Evolutionary conservation across 495 filamentous ascomycete genomes (phyloP).

Genomic region (Neurospora discreta): DNA sequence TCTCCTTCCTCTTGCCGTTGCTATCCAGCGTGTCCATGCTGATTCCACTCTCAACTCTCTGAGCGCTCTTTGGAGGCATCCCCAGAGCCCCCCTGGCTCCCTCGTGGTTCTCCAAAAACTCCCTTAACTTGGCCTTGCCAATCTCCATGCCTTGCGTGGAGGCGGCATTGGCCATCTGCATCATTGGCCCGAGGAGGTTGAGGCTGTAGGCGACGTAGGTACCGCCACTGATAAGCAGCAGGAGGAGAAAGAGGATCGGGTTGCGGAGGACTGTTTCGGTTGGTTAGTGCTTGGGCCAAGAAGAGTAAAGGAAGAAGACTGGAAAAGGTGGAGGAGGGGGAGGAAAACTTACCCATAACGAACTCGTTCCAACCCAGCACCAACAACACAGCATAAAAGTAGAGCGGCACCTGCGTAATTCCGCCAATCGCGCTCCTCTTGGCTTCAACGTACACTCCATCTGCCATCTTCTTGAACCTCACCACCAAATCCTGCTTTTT

Average conservation of each 20-base stretch:
- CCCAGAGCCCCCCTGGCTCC: conserved; percentile 69
- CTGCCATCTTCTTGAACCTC: conserved; percentile 95
- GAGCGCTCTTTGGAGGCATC: conserved; percentile 39
- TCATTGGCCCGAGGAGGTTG: conserved; percentile 90
- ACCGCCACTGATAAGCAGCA: conserved; percentile 61
- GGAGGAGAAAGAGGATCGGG: conserved; percentile 80
- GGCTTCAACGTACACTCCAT: conserved; percentile 94
- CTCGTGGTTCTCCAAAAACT: conserved; percentile 74
- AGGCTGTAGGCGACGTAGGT: conserved; percentile 85
- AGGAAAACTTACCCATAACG: conserved; percentile 56
- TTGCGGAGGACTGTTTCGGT: conserved; percentile 65
- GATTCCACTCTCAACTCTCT: conserved; percentile 34
- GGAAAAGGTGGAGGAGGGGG: conserved; percentile 6
- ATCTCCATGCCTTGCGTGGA: conserved; percentile 76
- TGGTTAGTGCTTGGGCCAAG: conserved; percentile 22
- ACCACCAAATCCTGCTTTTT: conserved; percentile 82
- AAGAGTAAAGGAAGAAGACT: not conserved
- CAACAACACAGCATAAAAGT: conserved; percentile 82
- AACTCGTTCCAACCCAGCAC: conserved; percentile 97
- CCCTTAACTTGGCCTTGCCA: conserved; percentile 75
- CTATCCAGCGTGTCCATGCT: conserved; percentile 50
- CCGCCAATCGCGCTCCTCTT: conserved; percentile 94
- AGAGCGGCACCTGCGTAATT: conserved; percentile 85
- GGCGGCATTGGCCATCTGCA: conserved; percentile 87
- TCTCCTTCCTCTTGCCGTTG: conserved; percentile 42